These are phyloP conservation scores for Xylona heveae DNA, from an alignment of 495 filamentous ascomycete genomes.

Conservation along the genomic window DNA sequence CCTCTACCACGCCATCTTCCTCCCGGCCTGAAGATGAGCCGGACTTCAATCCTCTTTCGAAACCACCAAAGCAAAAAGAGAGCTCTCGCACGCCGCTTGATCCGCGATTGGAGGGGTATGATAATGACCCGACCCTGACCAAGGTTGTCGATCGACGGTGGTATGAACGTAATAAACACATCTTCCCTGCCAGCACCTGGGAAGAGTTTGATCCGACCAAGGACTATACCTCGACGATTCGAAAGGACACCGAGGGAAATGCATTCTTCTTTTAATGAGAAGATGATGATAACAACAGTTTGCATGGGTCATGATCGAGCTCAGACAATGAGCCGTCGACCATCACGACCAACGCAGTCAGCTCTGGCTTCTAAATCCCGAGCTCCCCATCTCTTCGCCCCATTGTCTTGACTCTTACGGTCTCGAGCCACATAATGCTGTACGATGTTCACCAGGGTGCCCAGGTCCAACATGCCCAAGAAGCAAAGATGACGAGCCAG, in stretches of 20 bases:
- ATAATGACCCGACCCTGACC: constrained; percentile 64
- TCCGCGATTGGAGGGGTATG: constrained; percentile 44
- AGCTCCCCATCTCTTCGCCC: too few species aligned
- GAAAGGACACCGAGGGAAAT: constrained; percentile 73
- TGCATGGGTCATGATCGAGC: too few species aligned
- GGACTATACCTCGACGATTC: constrained; percentile 62
- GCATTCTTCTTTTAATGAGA: constrained; percentile 65
- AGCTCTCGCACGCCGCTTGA: constrained; percentile 11
- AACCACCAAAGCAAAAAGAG: constrained; percentile 19
- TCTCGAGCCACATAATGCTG: too few species aligned
- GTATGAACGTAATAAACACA: constrained; percentile 96
- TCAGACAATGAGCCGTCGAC: too few species aligned
- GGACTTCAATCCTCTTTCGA: constrained; percentile 23
- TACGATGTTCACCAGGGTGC: too few species aligned
- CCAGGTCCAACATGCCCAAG: constrained; percentile 6
- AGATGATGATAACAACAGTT: too few species aligned
- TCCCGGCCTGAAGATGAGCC: constrained; percentile 8
- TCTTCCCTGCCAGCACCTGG: constrained; percentile 91
- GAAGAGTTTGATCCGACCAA: constrained; percentile 80
- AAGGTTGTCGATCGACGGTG: constrained; percentile 92
- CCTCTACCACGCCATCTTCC: constrained; percentile 9
- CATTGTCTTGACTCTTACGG: too few species aligned
- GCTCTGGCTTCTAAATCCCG: too few species aligned
- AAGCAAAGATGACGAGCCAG: constrained; percentile 16
- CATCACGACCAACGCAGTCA: too few species aligned